phyloP scores from a whole-genome alignment of 1,139 yeast genomes.

The Kodamaea anthophila region DNA sequence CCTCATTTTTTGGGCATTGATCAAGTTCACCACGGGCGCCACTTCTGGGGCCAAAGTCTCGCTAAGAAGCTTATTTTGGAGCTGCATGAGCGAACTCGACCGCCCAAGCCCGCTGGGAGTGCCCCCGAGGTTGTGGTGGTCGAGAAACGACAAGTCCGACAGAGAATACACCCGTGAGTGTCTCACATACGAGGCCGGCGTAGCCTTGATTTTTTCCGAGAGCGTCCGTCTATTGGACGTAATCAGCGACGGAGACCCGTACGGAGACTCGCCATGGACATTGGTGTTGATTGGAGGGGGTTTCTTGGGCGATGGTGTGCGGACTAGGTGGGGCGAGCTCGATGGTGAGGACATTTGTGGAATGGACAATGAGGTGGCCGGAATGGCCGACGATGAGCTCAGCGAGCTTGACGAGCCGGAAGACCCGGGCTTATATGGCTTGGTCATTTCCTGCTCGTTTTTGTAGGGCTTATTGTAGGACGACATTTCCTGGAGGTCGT shows the following conservation, averaged over 20 bases:
- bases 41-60: slow-evolving; percentile 34
- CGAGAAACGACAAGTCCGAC: slow-evolving; percentile 9
- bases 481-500: too few species aligned
- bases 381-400: too few species aligned
- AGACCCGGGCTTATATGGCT: too few species aligned
- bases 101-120: slow-evolving; percentile 14
- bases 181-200: slow-evolving; percentile 37
- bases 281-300: slow-evolving; percentile 5
- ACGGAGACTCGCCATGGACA: slow-evolving; percentile 4
- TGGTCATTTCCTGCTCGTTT: too few species aligned
- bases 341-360: not conserved
- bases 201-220: slow-evolving; percentile 26
- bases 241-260: slow-evolving; percentile 4
- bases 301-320: slow-evolving; percentile 4
- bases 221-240: slow-evolving; percentile 12
- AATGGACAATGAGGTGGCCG: too few species aligned
- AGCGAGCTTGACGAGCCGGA: too few species aligned
- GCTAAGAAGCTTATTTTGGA: slow-evolving; percentile 19
- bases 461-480: too few species aligned
- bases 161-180: slow-evolving; percentile 30
- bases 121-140: slow-evolving; percentile 5
- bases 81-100: slow-evolving; percentile 5
- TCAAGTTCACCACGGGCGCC: slow-evolving; percentile 36
- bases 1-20: slow-evolving; percentile 37
- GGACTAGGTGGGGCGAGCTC: not conserved